phyloP scores from a whole-genome alignment of 2,329 filamentous ascomycete genomes.

The Arthrobotrys conoides region DNA sequence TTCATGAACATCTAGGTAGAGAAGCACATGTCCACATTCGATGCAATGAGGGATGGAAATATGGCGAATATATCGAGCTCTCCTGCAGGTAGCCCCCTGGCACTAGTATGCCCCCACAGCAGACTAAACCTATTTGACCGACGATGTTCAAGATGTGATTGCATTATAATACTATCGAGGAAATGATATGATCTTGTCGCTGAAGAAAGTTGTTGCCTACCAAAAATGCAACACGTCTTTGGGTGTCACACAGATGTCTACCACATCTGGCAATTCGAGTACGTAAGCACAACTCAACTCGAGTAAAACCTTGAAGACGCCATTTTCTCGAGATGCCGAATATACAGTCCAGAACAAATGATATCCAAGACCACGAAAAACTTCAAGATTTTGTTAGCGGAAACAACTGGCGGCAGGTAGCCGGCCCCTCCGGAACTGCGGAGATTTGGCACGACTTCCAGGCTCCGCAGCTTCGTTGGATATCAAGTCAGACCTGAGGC shows the following conservation, averaged over 20 bases:
- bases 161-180: background rate
- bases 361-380: background rate
- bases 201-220: constrained; percentile 9
- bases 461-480: constrained; percentile 5
- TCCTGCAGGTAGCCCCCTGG: constrained; percentile 11
- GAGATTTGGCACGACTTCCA: background rate
- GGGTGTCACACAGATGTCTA: constrained; percentile 12
- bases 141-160: background rate
- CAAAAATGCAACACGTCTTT: constrained; percentile 21
- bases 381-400: background rate
- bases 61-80: constrained; percentile 25
- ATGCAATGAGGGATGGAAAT: background rate
- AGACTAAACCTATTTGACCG: constrained; percentile 11
- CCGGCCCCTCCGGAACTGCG: constrained; percentile 19
- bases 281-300: constrained; percentile 19
- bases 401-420: constrained; percentile 1
- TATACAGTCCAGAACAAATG: constrained; percentile 12
- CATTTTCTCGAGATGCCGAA: constrained; percentile 25
- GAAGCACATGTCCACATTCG: background rate
- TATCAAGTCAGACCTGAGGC: constrained; percentile 26
- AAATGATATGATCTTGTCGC: background rate
- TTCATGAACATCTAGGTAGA: background rate
- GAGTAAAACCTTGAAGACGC: constrained; percentile 9
- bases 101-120: background rate
- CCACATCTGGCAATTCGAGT: constrained; percentile 22